Evolutionary conservation across 768 basidiomycete genomes (phyloP), one percentile per base, ranked within the genome.

Genomic region (Suillus discolor): DNA sequence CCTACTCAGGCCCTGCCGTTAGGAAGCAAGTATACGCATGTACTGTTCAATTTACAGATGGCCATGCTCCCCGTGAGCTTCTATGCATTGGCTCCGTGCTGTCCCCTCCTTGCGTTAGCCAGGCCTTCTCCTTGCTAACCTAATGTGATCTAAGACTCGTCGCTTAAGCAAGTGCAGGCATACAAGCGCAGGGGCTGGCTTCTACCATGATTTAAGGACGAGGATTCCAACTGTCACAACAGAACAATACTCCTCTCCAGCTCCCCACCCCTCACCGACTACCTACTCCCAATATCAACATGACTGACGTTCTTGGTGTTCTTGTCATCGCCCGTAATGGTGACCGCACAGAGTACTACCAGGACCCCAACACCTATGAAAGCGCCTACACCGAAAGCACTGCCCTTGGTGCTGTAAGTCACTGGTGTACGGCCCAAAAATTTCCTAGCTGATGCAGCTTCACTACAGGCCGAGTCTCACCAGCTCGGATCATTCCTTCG

Each of bases 291-390:
- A 66, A 68, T 67, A 41, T 51, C 31, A 68, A 34, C 53, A 72
- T 77, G 75, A 68, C 79, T 62, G 78, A 88, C 79, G 89, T 93
- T 65, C 88, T 89, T 72, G 92, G 92, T 79, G 90, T 88, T 73
- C 84, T 93, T 71, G 81, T 92, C 75, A 81, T 93, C 72, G 87
- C 89, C 66, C 89, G 92, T 74, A 92, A 93, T 74, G 92, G 92
- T 66, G 91, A 92, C 78, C 87, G 91, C 68, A 77, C 75, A 71
- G 85, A 83, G 72, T 89, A 83, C 76, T 85, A 84, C 79, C 92
- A 93, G 77, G 84, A 93, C 74, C 91, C 92, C 28, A 75, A 79
- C 71, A 89, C 84, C 41, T 92, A 93, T 73, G 79, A 85, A 67
- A 82, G 83, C 55, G 80, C 83, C 38, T 83, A 83, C 72, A 87